These are phyloP conservation scores for Aspergillus quadrilineatus DNA, from an alignment of 2,329 filamentous ascomycete genomes.

Conservation along the genomic window DNA sequence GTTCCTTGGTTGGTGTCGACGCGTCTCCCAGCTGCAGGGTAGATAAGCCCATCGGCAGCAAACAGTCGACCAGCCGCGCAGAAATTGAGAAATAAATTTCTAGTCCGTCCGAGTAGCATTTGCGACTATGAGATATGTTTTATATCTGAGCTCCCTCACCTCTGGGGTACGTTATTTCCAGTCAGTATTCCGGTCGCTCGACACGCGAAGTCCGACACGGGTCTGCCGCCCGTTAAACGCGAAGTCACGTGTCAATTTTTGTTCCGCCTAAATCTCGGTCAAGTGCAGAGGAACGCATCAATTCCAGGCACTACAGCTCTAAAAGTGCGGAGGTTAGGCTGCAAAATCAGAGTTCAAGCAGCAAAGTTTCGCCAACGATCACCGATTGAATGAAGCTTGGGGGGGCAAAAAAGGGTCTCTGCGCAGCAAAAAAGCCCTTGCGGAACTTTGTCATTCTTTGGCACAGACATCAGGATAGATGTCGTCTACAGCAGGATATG, in stretches of 20 bases:
- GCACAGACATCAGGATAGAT: background rate
- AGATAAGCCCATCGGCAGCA: background rate
- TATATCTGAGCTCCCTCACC: background rate
- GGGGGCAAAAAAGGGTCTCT: background rate
- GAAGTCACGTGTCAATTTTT: slow-evolving; percentile 31
- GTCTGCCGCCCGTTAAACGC: slow-evolving; percentile 24
- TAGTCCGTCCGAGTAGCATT: too few species aligned
- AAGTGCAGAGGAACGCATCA: background rate
- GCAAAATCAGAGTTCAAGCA: background rate
- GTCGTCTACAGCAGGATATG: background rate
- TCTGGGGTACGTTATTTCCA: background rate
- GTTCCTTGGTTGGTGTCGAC: slow-evolving; percentile 2
- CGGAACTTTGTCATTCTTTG: background rate
- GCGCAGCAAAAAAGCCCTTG: slow-evolving; percentile 3
- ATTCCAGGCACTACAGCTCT: slow-evolving; percentile 6
- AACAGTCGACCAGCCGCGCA: background rate
- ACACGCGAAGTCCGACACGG: slow-evolving; percentile 25
- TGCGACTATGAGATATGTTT: slow-evolving; percentile 8
- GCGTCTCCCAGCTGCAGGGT: slow-evolving; percentile 26
- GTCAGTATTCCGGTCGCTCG: background rate
- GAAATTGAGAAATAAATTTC: background rate
- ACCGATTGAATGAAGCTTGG: background rate
- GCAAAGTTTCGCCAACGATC: background rate
- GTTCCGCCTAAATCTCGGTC: background rate
- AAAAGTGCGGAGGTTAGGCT: slow-evolving; percentile 8